Evolutionary conservation across 345 rosid species (phyloP).

Genomic region (Populus euphratica): DNA sequence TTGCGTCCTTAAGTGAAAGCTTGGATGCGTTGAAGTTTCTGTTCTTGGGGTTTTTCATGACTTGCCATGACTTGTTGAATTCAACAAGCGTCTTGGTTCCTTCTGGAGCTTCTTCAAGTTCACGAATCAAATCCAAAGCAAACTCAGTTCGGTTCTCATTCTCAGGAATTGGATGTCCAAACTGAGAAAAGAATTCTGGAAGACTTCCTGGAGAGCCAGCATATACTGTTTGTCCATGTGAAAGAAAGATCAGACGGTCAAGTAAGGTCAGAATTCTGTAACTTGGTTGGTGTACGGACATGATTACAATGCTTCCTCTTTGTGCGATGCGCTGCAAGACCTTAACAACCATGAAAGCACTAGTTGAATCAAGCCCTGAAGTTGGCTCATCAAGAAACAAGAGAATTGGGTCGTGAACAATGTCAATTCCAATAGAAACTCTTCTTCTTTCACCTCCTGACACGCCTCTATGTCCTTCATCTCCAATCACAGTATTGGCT

Average conservation of each 20-base stretch:
- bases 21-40: background rate
- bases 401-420: constrained; percentile 30
- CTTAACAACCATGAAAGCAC: constrained; percentile 37
- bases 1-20: constrained; percentile 19
- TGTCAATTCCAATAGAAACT: constrained; percentile 47
- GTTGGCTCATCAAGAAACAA: constrained; percentile 37
- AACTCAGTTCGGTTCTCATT: constrained; percentile 28
- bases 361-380: constrained; percentile 41
- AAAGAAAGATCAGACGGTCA: constrained; percentile 29
- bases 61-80: constrained; percentile 28
- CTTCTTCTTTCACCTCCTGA: constrained; percentile 93
- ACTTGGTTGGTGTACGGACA: constrained; percentile 39
- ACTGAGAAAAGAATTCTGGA: constrained; percentile 21
- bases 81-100: constrained; percentile 27
- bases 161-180: constrained; percentile 28
- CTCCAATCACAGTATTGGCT: constrained; percentile 84
- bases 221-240: constrained; percentile 27
- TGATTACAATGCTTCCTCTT: constrained; percentile 40
- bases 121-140: constrained; percentile 29
- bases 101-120: constrained; percentile 24
- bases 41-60: background rate
- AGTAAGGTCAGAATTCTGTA: constrained; percentile 30
- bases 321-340: constrained; percentile 34
- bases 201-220: constrained; percentile 16
- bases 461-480: constrained; percentile 89